These are phyloP conservation scores for Eutrema japonicum DNA, from an alignment of 345 rosid genomes.

Conservation along the genomic window DNA sequence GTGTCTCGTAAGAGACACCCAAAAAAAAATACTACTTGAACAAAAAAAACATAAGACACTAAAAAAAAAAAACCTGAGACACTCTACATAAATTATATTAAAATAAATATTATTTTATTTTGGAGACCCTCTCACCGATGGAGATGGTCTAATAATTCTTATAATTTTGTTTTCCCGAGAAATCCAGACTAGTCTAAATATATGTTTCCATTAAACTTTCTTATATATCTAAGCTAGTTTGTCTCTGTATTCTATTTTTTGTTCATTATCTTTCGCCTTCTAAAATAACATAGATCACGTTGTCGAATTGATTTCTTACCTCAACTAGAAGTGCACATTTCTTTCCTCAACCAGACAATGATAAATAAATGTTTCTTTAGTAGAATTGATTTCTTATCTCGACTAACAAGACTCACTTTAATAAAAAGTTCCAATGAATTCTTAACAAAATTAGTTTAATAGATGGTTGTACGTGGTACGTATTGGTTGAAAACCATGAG, in stretches of 20 bases:
- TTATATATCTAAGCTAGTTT: no score
- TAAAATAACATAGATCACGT: neutral
- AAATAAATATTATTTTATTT: no score
- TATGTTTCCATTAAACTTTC: neutral
- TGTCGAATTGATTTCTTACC: slow-evolving; percentile 12
- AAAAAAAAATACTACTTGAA: no score
- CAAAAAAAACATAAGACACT: no score
- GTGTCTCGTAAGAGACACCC: no score
- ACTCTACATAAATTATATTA: no score
- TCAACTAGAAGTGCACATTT: neutral
- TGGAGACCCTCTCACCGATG: no score
- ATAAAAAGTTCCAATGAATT: neutral
- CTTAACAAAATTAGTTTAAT: neutral
- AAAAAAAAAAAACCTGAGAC: no score
- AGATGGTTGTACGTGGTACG: slow-evolving; percentile 1
- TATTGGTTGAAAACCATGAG: neutral
- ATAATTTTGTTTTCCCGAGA: neutral
- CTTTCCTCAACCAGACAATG: neutral
- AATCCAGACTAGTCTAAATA: neutral
- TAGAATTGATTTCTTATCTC: neutral
- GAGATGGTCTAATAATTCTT: neutral
- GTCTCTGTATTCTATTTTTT: neutral
- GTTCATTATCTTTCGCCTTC: neutral
- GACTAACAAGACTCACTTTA: neutral
- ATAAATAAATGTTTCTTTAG: no score